Evolutionary conservation across 495 filamentous ascomycete genomes (phyloP), one percentile per base, ranked within the genome.

Genomic region (Elaphomyces granulatus): DNA sequence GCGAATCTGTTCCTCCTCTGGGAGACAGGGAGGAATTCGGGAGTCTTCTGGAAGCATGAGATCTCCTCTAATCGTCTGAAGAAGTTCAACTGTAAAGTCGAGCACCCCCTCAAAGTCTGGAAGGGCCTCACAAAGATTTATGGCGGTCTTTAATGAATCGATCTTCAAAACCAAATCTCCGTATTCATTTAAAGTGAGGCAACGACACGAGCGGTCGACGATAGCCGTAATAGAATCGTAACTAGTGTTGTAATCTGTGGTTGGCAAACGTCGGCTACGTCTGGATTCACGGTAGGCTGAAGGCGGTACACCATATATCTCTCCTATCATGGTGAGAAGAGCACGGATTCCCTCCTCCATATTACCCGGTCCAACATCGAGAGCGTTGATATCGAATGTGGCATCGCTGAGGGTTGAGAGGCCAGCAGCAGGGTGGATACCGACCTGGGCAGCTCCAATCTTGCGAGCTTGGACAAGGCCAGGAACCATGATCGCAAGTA

Each of bases 391-490:
- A 45, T 68, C 62, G 42, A 67, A 67, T 1, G 64, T 52, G 3
- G 62, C 58, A 39, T 69, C 65, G 38, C 58, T 68, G 16, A 87
- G 58, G 44, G 77, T 77, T 9, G 77, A 73, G 31, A 92, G 58
- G 1, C 82, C 85, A 16, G 90, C 86, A 18, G 86, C 87, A 34
- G 92, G 92, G 58, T 96, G 90, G 33, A 98, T 80, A 3, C 92
- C 90, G 41, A 88, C 80, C 47, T 95, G 90, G 15, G 92, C 90
- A 38, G 90, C 92, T 21, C 87, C 86, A 40, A 85, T 70, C 40
- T 92, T 94, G 30, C 90, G 70, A 12, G 92, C 92, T 55, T 94
- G 83, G n/a, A 94, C 79, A 20, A 98, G 64, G 1, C 79, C 83
- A 40, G 80, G 81, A 38, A 90, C 81, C 41, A 94, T 65, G 20